phyloP scores from a whole-genome alignment of 1,284 basidiomycete genomes.

The Trichosporon coremiiforme region DNA sequence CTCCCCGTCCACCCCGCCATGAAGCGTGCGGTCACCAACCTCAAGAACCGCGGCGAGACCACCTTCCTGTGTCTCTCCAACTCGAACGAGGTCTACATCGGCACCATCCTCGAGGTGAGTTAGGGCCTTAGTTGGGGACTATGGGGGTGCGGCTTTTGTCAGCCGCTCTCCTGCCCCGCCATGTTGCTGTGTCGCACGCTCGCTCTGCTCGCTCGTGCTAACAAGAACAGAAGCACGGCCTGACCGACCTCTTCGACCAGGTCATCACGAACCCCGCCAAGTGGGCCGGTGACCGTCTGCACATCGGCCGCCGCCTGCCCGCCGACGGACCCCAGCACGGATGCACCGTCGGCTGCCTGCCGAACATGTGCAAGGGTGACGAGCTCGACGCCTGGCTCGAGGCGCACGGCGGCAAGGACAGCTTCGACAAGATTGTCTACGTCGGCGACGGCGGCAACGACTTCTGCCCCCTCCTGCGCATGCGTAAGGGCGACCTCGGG shows the following conservation, averaged over 20 bases:
- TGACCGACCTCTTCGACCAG: conserved; percentile 74
- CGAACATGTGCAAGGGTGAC: conserved; percentile 99
- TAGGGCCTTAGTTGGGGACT: not conserved
- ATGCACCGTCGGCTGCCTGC: conserved; percentile 85
- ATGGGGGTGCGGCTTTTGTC: too few relatives aligned
- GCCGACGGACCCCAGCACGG: conserved; percentile 76
- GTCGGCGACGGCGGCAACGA: conserved; percentile 95
- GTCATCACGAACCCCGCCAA: conserved; percentile 92
- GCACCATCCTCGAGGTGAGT: conserved; percentile 76
- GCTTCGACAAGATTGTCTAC: conserved; percentile 81
- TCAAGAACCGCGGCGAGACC: conserved; percentile 69
- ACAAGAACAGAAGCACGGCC: conserved; percentile 60
- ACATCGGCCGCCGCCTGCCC: conserved; percentile 73
- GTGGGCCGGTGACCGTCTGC: conserved; percentile 75
- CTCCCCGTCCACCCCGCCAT: conserved; percentile 98
- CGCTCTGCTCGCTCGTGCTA: not conserved
- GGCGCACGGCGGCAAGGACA: conserved; percentile 63
- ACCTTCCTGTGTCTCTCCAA: conserved; percentile 91
- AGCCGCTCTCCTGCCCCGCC: too few relatives aligned
- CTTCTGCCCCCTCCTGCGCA: conserved; percentile 84
- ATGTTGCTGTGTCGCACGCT: too few relatives aligned
- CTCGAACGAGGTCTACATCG: conserved; percentile 89
- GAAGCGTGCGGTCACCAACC: conserved; percentile 76
- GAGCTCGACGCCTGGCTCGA: conserved; percentile 81
- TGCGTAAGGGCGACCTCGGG: conserved; percentile 65